Conservation (phyloP, 2,329 filamentous ascomycete species). For the Ophiostoma populinum region DNA sequence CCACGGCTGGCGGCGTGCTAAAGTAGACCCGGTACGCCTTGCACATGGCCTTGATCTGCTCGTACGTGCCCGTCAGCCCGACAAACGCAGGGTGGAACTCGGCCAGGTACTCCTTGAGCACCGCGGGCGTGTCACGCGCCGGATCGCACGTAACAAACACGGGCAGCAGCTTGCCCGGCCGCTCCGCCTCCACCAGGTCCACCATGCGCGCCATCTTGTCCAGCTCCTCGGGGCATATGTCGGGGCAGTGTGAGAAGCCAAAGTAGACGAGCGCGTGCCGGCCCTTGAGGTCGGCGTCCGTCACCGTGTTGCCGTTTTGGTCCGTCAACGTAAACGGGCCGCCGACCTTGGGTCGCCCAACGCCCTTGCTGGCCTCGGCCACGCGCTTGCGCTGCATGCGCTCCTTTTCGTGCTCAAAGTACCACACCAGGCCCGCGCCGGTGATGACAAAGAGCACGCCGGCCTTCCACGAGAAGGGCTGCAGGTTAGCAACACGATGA, state of each 20-base stretch:
- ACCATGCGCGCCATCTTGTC: slow-evolving; percentile 99
- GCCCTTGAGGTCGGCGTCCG: slow-evolving; percentile 67
- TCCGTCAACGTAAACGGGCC: slow-evolving; percentile 71
- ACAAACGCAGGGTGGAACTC: slow-evolving; percentile 83
- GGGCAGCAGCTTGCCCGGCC: slow-evolving; percentile 43
- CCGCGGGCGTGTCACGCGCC: slow-evolving; percentile 69
- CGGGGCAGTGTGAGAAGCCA: slow-evolving; percentile 93
- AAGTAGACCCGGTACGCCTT: slow-evolving; percentile 97
- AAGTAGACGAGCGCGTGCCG: slow-evolving; percentile 86
- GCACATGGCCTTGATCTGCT: slow-evolving; percentile 85
- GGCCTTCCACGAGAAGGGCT: slow-evolving; percentile 91
- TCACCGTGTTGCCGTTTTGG: slow-evolving; percentile 62
- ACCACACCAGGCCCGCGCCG: slow-evolving; percentile 62
- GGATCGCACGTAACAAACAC: slow-evolving; percentile 96
- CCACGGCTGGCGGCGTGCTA: slow-evolving; percentile 72
- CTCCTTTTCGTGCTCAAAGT: slow-evolving; percentile 86
- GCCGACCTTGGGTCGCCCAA: slow-evolving; percentile 84
- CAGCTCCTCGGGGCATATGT: slow-evolving; percentile 96
- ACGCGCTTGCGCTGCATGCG: slow-evolving; percentile 79
- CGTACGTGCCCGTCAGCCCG: slow-evolving; percentile 83
- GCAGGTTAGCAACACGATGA: slow-evolving; percentile 2
- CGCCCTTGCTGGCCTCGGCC: slow-evolving; percentile 81
- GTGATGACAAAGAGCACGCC: slow-evolving; percentile 70
- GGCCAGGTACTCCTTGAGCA: slow-evolving; percentile 67
- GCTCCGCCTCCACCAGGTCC: slow-evolving; percentile 45